Conservation (phyloP, 148 eudicot species). For the Pharnaceum exiguum region DNA sequence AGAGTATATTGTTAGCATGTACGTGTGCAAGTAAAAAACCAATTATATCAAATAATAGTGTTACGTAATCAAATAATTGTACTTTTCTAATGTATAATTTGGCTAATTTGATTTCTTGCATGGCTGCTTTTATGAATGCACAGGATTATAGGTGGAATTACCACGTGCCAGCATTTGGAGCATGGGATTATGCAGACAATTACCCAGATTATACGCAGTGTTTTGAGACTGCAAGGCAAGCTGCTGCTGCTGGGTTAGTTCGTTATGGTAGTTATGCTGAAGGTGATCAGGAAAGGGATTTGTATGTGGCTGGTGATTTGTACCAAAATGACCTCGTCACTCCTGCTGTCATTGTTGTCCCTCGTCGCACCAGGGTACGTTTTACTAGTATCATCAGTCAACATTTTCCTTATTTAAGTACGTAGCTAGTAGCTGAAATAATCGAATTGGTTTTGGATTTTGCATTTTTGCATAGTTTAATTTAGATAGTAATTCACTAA, state of each 20-base stretch:
- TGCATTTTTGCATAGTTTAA: too few relatives aligned
- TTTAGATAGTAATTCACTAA: too few relatives aligned
- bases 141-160: slow-evolving; percentile 35
- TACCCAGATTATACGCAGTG: slow-evolving; percentile 61
- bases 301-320: slow-evolving; percentile 83
- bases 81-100: neutral
- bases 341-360: slow-evolving; percentile 86
- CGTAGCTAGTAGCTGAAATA: too few relatives aligned
- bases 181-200: slow-evolving; percentile 68
- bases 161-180: slow-evolving; percentile 85
- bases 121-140: neutral
- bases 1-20: too few relatives aligned
- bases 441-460: too few relatives aligned
- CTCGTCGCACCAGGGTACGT: slow-evolving; percentile 69
- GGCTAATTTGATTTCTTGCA: neutral
- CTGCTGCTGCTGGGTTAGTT: slow-evolving; percentile 17
- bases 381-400: too few relatives aligned
- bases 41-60: too few relatives aligned
- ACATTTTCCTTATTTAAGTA: too few relatives aligned
- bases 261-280: slow-evolving; percentile 15
- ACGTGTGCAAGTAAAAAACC: too few relatives aligned
- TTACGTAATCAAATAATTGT: neutral
- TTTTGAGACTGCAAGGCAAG: slow-evolving; percentile 65
- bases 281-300: slow-evolving; percentile 47
- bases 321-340: slow-evolving; percentile 69